A percentile compares a stretch with the other conserved stretches of the same genome.
Conservation (phyloP, 768 basidiomycete species). For the Podaxis sp. region DNA sequence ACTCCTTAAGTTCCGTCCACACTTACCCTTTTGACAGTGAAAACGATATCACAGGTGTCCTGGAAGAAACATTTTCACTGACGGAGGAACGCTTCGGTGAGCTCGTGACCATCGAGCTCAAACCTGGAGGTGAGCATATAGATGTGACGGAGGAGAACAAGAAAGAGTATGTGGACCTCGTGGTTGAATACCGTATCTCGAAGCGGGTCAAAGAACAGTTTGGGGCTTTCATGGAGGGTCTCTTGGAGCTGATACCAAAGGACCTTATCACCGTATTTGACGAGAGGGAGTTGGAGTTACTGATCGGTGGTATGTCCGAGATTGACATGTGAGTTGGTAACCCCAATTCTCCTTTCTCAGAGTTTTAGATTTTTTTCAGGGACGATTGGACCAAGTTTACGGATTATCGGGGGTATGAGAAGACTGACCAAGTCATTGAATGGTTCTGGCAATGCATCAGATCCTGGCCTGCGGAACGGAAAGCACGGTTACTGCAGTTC, state of each 20-base stretch:
- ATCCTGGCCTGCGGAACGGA: conserved; percentile 86
- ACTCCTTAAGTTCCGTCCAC: neutral
- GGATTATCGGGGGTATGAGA: conserved; percentile 85
- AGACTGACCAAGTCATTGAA: conserved; percentile 83
- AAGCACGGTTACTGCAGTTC: conserved; percentile 83
- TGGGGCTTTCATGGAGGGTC: conserved; percentile 79
- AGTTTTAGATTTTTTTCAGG: conserved; percentile 28
- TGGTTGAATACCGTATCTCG: conserved; percentile 82
- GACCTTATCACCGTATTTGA: conserved; percentile 89
- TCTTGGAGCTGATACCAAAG: conserved; percentile 78
- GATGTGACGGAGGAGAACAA: conserved; percentile 74
- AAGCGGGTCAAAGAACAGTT: conserved; percentile 82
- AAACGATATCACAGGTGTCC: conserved; percentile 70
- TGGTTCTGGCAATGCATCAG: conserved; percentile 97
- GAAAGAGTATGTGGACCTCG: conserved; percentile 69
- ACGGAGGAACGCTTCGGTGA: conserved; percentile 78
- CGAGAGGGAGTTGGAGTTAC: conserved; percentile 81
- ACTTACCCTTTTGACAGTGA: conserved; percentile 37
- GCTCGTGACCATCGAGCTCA: conserved; percentile 61
- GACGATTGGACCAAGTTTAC: conserved; percentile 95
- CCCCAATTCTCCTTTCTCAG: neutral
- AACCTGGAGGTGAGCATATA: conserved; percentile 53
- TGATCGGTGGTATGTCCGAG: conserved; percentile 92
- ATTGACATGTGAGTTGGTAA: conserved; percentile 65
- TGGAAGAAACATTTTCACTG: conserved; percentile 68